These are phyloP conservation scores for Candolleomyces aberdarensis DNA, from an alignment of 768 basidiomycete species.

Conservation along the genomic window DNA sequence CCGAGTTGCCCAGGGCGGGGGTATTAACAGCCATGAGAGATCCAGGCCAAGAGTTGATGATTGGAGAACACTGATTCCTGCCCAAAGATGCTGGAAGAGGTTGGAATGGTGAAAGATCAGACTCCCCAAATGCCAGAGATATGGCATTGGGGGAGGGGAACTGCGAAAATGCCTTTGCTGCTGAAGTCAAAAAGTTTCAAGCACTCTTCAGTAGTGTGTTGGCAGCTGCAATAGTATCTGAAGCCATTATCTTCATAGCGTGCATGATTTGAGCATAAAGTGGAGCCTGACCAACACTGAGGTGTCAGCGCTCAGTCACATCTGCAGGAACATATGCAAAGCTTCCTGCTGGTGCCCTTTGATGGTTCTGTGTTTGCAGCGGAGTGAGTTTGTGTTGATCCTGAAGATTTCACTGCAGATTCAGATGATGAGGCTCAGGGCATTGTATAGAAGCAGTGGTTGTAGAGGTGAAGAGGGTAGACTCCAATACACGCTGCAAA, in stretches of 20 bases:
- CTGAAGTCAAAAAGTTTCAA: neutral
- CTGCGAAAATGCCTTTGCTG: neutral
- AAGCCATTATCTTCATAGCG: neutral
- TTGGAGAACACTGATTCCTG: too few species aligned
- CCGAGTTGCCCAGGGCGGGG: neutral
- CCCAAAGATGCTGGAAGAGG: too few species aligned
- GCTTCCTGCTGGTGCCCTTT: too few species aligned
- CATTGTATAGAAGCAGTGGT: too few species aligned
- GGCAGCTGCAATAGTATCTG: neutral
- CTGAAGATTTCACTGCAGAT: too few species aligned
- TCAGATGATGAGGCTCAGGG: too few species aligned
- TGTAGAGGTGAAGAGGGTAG: too few species aligned
- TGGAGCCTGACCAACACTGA: neutral
- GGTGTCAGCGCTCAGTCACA: neutral
- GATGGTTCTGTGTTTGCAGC: too few species aligned
- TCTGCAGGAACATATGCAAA: neutral
- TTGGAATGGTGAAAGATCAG: too few species aligned
- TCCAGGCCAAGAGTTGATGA: neutral
- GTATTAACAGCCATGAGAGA: neutral
- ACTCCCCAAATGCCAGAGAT: too few species aligned
- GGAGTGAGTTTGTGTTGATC: too few species aligned
- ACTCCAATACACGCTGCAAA: too few species aligned
- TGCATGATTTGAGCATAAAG: neutral
- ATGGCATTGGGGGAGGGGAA: neutral
- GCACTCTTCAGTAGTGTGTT: neutral